Evolutionary conservation across 768 basidiomycete species (phyloP).

Genomic region (Podaxis carcinomalis): DNA sequence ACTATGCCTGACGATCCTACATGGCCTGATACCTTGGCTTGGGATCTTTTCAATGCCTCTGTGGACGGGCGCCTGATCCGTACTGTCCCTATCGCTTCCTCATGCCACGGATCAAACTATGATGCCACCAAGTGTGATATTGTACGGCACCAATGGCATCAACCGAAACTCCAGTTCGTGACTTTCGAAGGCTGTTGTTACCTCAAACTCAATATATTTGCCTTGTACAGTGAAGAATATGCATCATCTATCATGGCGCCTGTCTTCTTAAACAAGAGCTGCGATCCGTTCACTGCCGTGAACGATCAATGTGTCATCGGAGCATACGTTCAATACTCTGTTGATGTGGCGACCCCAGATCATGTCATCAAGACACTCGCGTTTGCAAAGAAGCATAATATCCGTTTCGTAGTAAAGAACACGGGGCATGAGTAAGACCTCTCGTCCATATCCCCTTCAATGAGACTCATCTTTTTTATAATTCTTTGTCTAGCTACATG

Average conservation of each 20-base stretch:
- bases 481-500: conserved; percentile 14
- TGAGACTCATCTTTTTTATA: not conserved
- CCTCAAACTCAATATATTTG: not conserved
- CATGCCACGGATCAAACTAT: not conserved
- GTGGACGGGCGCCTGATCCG: conserved; percentile 13
- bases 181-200: not conserved
- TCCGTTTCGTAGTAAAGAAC: conserved; percentile 21
- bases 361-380: conserved; percentile 19
- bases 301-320: conserved; percentile 14
- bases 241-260: conserved; percentile 9
- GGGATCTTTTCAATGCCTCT: conserved; percentile 13
- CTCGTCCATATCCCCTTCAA: not conserved
- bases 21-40: conserved; percentile 9
- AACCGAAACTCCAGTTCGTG: conserved; percentile 4
- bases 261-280: conserved; percentile 15
- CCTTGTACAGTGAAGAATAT: not conserved
- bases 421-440: conserved; percentile 18
- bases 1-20: conserved; percentile 11
- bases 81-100: conserved; percentile 5
- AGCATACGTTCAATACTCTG: conserved; percentile 14
- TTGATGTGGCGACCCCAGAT: conserved; percentile 16
- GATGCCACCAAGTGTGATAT: not conserved
- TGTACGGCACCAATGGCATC: conserved; percentile 1
- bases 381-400: conserved; percentile 18
- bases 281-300: conserved; percentile 13